A percentile compares a stretch with the other conserved stretches of the same genome.
Evolutionary conservation across 441 rosid genomes (phyloP).

Genomic region (Mallotus japonicus): DNA sequence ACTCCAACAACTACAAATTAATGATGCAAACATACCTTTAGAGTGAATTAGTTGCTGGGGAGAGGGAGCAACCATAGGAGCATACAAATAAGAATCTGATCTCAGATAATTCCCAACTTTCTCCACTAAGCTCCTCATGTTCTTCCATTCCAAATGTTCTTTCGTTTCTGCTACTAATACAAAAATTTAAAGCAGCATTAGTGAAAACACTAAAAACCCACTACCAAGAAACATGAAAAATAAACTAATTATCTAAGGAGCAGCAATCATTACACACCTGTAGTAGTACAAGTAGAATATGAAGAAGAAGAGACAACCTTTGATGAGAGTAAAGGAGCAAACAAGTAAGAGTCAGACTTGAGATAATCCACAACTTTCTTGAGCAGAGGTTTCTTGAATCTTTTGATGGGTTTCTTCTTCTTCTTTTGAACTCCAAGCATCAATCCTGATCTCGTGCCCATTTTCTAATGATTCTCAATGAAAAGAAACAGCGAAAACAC

Average conservation of each 20-base stretch:
- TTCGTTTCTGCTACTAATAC: slow-evolving; percentile 25
- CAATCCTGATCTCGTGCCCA: slow-evolving; percentile 23
- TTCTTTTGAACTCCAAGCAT: slow-evolving; percentile 23
- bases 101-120: slow-evolving; percentile 43
- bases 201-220: neutral
- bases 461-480: neutral
- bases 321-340: slow-evolving; percentile 44
- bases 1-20: neutral
- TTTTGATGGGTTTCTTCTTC: slow-evolving; percentile 26
- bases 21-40: slow-evolving; percentile 31
- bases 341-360: slow-evolving; percentile 44
- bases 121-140: slow-evolving; percentile 24
- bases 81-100: slow-evolving; percentile 46
- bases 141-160: slow-evolving; percentile 26
- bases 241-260: neutral
- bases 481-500: neutral
- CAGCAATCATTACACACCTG: neutral
- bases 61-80: slow-evolving; percentile 30
- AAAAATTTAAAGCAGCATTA: neutral
- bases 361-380: slow-evolving; percentile 39
- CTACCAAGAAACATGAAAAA: neutral
- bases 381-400: slow-evolving; percentile 25
- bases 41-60: slow-evolving; percentile 16
- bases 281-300: slow-evolving; percentile 14
- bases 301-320: slow-evolving; percentile 6